Percentiles rank a stretch among this genome's conserved stretches.
These are phyloP conservation scores for Fomitopsis betulina DNA, from an alignment of 1,284 basidiomycete genomes.

Conservation along the genomic window DNA sequence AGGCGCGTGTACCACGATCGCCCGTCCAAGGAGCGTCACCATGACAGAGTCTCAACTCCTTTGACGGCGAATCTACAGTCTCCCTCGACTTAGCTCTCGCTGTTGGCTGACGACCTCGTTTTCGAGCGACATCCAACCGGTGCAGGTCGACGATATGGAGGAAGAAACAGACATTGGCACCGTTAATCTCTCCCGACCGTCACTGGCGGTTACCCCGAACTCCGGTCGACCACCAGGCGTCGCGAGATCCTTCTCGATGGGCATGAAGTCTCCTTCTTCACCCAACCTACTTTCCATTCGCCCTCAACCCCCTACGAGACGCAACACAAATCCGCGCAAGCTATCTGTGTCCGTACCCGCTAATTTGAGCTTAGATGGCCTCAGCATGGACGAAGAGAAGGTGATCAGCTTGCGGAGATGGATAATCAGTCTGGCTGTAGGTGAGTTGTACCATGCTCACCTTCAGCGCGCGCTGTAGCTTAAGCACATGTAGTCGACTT, in stretches of 20 bases:
- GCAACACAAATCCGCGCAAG: conserved; percentile 36
- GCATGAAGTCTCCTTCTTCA: conserved; percentile 27
- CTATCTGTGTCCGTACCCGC: conserved; percentile 11
- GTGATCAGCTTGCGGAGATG: conserved; percentile 59
- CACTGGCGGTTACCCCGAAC: conserved; percentile 11
- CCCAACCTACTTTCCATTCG: conserved; percentile 25
- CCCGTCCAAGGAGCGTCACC: not conserved
- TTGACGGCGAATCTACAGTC: too few species aligned
- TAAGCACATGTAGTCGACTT: conserved; percentile 66
- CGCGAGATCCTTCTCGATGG: conserved; percentile 6
- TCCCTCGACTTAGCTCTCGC: too few species aligned
- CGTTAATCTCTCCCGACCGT: conserved; percentile 19
- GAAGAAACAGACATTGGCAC: conserved; percentile 28
- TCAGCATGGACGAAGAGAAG: conserved; percentile 43
- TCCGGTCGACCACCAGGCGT: conserved; percentile 7
- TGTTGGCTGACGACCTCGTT: too few species aligned
- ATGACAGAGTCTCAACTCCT: not conserved
- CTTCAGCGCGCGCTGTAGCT: conserved; percentile 2
- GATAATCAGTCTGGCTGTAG: conserved; percentile 78
- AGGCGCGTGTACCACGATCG: not conserved
- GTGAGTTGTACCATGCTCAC: conserved; percentile 28
- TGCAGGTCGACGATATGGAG: not conserved
- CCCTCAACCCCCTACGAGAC: conserved; percentile 28
- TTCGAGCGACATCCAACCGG: too few species aligned
- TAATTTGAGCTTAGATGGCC: conserved; percentile 21